Evolutionary conservation across 2,329 filamentous ascomycete genomes (phyloP).

Genomic region (Shiraia sp.): DNA sequence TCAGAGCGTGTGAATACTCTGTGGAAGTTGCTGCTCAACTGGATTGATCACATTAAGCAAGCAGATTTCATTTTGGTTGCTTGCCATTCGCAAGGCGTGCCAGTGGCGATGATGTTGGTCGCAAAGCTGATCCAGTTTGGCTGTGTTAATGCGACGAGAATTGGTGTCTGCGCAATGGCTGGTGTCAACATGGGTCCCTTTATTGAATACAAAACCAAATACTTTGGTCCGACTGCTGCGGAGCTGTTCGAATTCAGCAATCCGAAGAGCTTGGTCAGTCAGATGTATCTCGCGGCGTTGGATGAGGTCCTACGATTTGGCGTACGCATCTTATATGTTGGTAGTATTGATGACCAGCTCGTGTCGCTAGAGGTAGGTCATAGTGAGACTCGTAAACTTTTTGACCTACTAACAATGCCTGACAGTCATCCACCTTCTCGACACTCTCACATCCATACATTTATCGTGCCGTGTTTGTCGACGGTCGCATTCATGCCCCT

Average conservation of each 20-base stretch:
- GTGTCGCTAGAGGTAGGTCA: constrained; percentile 79
- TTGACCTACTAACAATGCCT: constrained; percentile 53
- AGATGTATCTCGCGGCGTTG: constrained; percentile 76
- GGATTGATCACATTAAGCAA: constrained; percentile 84
- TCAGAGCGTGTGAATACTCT: constrained; percentile 85
- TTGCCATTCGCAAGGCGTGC: constrained; percentile 94
- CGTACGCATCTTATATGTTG: constrained; percentile 82
- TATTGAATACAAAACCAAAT: constrained; percentile 84
- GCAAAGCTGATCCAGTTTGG: constrained; percentile 91
- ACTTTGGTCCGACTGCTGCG: constrained; percentile 87
- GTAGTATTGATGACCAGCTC: constrained; percentile 95
- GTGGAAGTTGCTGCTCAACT: constrained; percentile 93
- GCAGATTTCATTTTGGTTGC: constrained; percentile 92
- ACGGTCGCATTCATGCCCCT: constrained; percentile 86
- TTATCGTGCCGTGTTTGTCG: constrained; percentile 93
- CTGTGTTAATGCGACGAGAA: constrained; percentile 70
- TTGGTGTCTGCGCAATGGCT: constrained; percentile 87
- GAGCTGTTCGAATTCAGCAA: constrained; percentile 94
- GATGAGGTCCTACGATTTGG: constrained; percentile 76
- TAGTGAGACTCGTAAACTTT: not conserved
- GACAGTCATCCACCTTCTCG: constrained; percentile 79
- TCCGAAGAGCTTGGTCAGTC: constrained; percentile 78
- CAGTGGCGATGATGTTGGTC: constrained; percentile 88
- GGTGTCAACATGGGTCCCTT: constrained; percentile 95
- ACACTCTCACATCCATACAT: constrained; percentile 89